Evolutionary conservation across 768 basidiomycete species (phyloP).

Genomic region (Boletus vermiculosoides): DNA sequence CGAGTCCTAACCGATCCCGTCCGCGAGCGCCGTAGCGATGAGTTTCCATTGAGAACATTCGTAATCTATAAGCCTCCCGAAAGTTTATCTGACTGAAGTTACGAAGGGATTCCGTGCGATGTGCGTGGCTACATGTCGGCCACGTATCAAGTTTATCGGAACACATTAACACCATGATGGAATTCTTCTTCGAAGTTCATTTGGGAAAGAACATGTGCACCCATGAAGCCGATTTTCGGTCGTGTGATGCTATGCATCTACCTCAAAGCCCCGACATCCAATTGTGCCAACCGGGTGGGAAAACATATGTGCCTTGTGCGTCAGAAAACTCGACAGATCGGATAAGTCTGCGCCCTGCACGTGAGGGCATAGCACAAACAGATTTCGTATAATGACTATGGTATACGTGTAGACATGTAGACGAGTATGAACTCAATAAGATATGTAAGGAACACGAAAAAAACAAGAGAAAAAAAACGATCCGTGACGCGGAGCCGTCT

Average conservation of each 20-base stretch:
- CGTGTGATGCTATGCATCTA: background rate
- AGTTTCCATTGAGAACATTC: background rate
- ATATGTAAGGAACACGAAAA: constrained; percentile 3
- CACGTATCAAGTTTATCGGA: constrained; percentile 8
- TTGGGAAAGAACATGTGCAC: background rate
- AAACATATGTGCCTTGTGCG: background rate
- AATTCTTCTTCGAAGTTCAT: constrained; percentile 16
- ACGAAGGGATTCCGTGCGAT: background rate
- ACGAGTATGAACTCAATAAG: constrained; percentile 22
- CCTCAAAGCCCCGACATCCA: background rate
- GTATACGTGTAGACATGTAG: constrained; percentile 28
- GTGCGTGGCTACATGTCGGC: background rate
- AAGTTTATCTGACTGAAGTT: background rate
- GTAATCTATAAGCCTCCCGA: background rate
- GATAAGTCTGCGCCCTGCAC: background rate
- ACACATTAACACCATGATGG: background rate
- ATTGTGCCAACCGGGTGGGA: too few relatives aligned
- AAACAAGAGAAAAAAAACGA: background rate
- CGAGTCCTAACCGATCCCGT: background rate
- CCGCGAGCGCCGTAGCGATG: background rate
- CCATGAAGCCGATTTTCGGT: background rate
- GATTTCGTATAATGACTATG: constrained; percentile 20
- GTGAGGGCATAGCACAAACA: constrained; percentile 10
- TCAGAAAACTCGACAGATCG: constrained; percentile 1
- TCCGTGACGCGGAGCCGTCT: constrained; percentile 14